A percentile compares a stretch with the other conserved stretches of the same genome.
Evolutionary conservation across 495 filamentous ascomycete genomes (phyloP).

Genomic region (Halenospora varia): DNA sequence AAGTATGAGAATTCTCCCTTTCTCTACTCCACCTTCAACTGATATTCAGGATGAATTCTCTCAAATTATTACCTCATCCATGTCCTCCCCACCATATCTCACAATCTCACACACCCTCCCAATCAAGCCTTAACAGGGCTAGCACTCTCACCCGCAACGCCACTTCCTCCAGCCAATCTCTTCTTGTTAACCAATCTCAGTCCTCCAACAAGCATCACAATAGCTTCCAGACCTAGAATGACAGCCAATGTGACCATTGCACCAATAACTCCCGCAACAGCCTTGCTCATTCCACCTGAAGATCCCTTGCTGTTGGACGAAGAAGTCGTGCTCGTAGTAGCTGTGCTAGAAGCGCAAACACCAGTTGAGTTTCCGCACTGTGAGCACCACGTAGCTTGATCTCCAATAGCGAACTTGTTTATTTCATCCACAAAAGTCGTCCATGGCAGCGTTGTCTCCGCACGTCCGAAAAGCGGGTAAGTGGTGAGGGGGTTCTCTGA

Average conservation of each 20-base stretch:
- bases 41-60: too few species aligned
- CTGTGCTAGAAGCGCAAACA: slow-evolving; percentile 46
- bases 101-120: too few species aligned
- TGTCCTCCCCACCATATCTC: too few species aligned
- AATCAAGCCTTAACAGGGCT: not conserved
- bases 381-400: slow-evolving; percentile 63
- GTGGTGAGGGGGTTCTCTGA: slow-evolving; percentile 38
- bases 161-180: not conserved
- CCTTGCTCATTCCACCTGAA: slow-evolving; percentile 31
- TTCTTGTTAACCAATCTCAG: slow-evolving; percentile 41
- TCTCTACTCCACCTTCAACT: too few species aligned
- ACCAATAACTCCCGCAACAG: slow-evolving; percentile 52
- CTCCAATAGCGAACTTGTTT: slow-evolving; percentile 54
- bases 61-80: too few species aligned
- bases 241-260: slow-evolving; percentile 44
- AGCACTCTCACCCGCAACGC: not conserved
- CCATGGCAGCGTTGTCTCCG: slow-evolving; percentile 52
- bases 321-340: slow-evolving; percentile 17
- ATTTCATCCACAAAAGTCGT: slow-evolving; percentile 57
- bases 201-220: slow-evolving; percentile 40
- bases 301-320: not conserved
- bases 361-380: slow-evolving; percentile 59
- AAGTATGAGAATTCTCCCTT: too few species aligned
- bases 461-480: slow-evolving; percentile 66
- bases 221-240: slow-evolving; percentile 35